phyloP scores from a whole-genome alignment of 2,329 filamentous ascomycete species.

The Diaporthe sp. region DNA sequence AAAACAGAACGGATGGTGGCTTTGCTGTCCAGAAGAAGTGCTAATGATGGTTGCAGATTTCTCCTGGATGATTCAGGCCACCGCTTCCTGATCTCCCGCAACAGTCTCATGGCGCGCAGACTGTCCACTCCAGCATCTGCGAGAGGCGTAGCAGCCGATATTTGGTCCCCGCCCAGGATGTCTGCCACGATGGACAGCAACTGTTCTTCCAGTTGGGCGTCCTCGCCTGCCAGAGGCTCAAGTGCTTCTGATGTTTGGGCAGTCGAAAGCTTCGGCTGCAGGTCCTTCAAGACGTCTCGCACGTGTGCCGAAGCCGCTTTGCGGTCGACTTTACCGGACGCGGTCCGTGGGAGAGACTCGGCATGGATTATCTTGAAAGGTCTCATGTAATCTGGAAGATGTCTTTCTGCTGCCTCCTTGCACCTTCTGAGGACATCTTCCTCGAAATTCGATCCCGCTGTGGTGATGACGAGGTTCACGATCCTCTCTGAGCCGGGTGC shows the following conservation, averaged over 20 bases:
- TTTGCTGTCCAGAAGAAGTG: conserved; percentile 45
- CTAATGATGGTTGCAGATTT: conserved; percentile 43
- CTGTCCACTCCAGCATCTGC: conserved; percentile 50
- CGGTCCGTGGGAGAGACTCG: conserved; percentile 65
- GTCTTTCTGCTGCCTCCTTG: conserved; percentile 60
- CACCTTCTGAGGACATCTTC: conserved; percentile 42
- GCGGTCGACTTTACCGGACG: conserved; percentile 74
- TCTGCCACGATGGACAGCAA: conserved; percentile 20
- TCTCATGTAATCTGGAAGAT: conserved; percentile 73
- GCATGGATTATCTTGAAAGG: conserved; percentile 67
- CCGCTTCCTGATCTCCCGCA: conserved; percentile 46
- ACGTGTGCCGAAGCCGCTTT: conserved; percentile 47
- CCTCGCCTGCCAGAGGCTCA: conserved; percentile 21
- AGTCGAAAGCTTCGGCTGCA: neutral
- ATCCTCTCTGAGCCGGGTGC: conserved; percentile 45
- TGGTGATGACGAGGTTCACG: conserved; percentile 63
- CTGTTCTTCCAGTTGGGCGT: conserved; percentile 35
- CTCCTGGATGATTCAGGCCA: conserved; percentile 32
- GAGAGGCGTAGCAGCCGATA: conserved; percentile 39
- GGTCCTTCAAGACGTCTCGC: neutral
- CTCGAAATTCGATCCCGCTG: conserved; percentile 53
- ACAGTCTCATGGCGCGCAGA: conserved; percentile 49
- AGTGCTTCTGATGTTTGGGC: neutral
- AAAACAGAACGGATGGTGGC: conserved; percentile 47
- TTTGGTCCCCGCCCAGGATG: conserved; percentile 11